Base-by-base conservation (phyloP, 371 early-diverging fungal species). In the Mucor mucedo region DNA sequence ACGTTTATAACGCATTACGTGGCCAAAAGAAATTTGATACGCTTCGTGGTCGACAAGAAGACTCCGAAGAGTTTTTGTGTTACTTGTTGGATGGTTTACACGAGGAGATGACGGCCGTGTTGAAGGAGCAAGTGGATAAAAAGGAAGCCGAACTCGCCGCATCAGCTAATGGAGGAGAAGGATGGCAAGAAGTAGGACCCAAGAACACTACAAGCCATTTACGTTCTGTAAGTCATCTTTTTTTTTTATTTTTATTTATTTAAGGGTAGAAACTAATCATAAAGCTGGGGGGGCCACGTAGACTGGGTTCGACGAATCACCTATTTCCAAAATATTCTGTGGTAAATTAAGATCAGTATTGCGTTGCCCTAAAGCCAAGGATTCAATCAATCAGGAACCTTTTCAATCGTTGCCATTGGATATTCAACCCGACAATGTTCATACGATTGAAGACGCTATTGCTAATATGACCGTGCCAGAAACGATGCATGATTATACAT, bases 41-140 rank as follows among this genome's bases (percentile, higher is more conserved):
- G 0, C 80, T 91, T 65, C 88, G 89, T 68, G 98, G 98, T 6
- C 87, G 95, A 42, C 98, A 98, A 76, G 97, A 99, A 71, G 99
- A 99, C 71, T 97, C 98, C 2, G 93, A 97, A 58, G 98, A 99
- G 73, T 98, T 96, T 76, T 71, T 98, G 61, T 93, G 93, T 52
- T 95, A 90, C 66, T 70, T 99, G 10, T 74, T 99, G 56, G 93
- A 99, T 71, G 97, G 94, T 2, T 75, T 99, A 54, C 95, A 97
- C 72, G 97, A 97, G 65, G 99, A 99, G 69, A 86, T 98, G 62
- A 73, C 88, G 28, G 63, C 73, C 10, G 83, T 78, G 6, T 39
- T 78, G 27, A 77, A 71, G 52, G 69, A 68, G 30, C 52, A 58
- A 45, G 52, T 66, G 13, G 67, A 72, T 6, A 70, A 75, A 55